A percentile compares a stretch with the other conserved stretches of the same genome.
Conservation (phyloP, 1,284 basidiomycete species). For the Trametes polyzona region DNA sequence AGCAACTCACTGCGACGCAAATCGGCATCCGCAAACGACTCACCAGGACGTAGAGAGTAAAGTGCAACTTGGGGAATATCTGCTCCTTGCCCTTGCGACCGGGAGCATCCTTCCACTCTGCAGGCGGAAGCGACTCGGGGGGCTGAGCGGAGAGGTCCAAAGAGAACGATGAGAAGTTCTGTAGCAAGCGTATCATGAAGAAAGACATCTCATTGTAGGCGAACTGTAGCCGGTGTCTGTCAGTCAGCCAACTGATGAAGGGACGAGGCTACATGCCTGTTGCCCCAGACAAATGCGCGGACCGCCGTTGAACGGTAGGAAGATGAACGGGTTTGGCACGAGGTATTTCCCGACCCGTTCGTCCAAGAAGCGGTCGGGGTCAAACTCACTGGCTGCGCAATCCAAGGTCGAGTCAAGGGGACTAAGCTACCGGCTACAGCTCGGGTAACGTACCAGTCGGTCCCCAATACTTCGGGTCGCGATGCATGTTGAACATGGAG, state of each 20-base stretch:
- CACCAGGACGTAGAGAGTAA: constrained; percentile 41
- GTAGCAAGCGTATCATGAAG: constrained; percentile 46
- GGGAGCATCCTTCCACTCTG: constrained; percentile 19
- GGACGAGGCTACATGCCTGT: constrained; percentile 34
- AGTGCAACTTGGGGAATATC: constrained; percentile 25
- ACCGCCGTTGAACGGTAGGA: constrained; percentile 54
- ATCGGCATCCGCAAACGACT: constrained; percentile 24
- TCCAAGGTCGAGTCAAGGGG: background rate
- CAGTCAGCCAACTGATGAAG: background rate
- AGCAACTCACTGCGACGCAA: background rate
- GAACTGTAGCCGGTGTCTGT: constrained; percentile 32
- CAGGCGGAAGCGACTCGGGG: constrained; percentile 25
- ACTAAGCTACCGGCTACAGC: background rate
- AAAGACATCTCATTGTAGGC: constrained; percentile 50
- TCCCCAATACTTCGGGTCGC: constrained; percentile 66
- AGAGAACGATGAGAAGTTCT: constrained; percentile 49
- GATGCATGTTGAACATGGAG: constrained; percentile 64
- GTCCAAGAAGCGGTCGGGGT: constrained; percentile 50
- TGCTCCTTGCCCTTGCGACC: constrained; percentile 27
- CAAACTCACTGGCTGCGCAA: constrained; percentile 43
- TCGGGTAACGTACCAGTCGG: constrained; percentile 52
- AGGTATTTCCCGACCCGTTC: constrained; percentile 41
- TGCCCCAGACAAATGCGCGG: constrained; percentile 54
- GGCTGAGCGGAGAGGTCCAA: constrained; percentile 37
- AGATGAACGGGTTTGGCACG: constrained; percentile 49